Base-by-base conservation (phyloP, 352 stramenopile genomes). In the Hyaloperonospora brassicae region DNA sequence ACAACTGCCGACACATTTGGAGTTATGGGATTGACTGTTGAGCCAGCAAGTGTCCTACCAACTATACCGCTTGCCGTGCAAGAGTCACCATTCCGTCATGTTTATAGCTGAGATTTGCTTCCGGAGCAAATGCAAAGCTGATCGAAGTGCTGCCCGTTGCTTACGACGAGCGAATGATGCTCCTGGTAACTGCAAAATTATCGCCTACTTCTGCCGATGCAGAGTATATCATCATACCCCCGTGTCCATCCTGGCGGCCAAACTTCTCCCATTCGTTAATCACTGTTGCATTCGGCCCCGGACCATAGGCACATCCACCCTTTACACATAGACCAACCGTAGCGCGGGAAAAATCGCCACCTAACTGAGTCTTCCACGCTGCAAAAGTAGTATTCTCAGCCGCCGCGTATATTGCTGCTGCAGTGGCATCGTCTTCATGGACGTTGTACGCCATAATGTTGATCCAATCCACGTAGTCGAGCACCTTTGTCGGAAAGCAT, bases 381-480 rank as follows among this genome's bases (percentile, higher is more conserved):
- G 53, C 55, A 44, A 91, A 91, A 2, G 76, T 87, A 0, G 76
- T 68, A n/a, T 59, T 71, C 24, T 73, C 51, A 17, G 81, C 81
- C 1, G 68, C 59, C 1, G 64, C 66, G 27, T 91, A 91, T 42
- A 87, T 62, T 0, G 24, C 51, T 2, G 74, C 76, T 5, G 80
- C 80, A 0, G 51, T 64, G 0, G 36, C 50, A 4, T 59, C 59
- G 41, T 87, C 65, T 24, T 69, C 6, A 14, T 85, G 70, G 38
- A 87, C 73, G 50, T 91, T 91, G 67, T 91, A 91, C 38, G 79
- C 70, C 80, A 91, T 91, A 56, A 91, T 85, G 60, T 91, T 87
- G 38, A 91, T 59, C 78, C 79, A 88, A 61, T 89, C 76, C 12
- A 89, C 64, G 21, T 77, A 76, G 17, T 69, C 47, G 21, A 88